A percentile compares a stretch with the other conserved stretches of the same genome.
Evolutionary conservation across 257 asterid species (phyloP).

Genomic region (Solanum paucissectum): DNA sequence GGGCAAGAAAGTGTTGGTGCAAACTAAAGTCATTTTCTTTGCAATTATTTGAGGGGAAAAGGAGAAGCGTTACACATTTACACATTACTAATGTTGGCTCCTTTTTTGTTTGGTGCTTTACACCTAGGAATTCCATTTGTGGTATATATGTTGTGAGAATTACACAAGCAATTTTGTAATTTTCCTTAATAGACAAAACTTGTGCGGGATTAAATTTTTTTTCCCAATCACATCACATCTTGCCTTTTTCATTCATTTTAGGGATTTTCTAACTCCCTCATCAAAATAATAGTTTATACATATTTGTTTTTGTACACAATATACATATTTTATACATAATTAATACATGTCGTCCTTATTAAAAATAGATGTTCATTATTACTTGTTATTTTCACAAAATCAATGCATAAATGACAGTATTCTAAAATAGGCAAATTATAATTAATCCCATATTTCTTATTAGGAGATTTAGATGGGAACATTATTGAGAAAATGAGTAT

Average conservation of each 20-base stretch:
- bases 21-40: not conserved
- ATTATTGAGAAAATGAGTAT: not conserved
- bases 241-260: not conserved
- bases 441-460: not conserved
- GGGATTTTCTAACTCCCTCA: not conserved
- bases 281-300: too few species aligned
- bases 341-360: not conserved
- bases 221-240: not conserved
- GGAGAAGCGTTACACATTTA: not conserved
- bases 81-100: not conserved
- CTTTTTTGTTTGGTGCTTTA: not conserved
- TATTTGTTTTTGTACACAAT: not conserved
- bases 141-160: not conserved
- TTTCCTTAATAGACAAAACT: not conserved
- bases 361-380: too few species aligned
- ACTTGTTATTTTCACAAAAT: too few species aligned
- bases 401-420: not conserved
- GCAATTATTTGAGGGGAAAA: not conserved
- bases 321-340: not conserved
- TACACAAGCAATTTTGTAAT: not conserved
- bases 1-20: not conserved
- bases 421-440: not conserved
- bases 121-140: not conserved
- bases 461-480: not conserved
- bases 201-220: not conserved